Percentiles rank a stretch among this genome's conserved stretches.
phyloP scores from a whole-genome alignment of 1,284 basidiomycete species.

The Neotropicomus parvogracilis region DNA sequence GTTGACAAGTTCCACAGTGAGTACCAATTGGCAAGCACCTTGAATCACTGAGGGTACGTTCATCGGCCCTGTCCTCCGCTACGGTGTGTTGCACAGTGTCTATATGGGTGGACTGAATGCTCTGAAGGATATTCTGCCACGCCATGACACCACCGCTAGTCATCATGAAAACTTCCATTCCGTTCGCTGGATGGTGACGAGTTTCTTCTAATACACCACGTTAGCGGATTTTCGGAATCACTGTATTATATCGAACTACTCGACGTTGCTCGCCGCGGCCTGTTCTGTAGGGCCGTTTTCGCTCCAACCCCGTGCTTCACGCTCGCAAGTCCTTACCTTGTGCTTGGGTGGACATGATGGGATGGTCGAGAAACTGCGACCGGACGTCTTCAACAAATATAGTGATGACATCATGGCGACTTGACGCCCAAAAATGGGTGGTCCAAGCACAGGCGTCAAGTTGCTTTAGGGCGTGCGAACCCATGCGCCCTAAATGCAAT shows the following conservation, averaged over 20 bases:
- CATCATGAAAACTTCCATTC: too few relatives aligned
- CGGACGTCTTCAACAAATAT: background rate
- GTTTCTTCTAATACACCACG: background rate
- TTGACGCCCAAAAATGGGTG: background rate
- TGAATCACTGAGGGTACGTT: too few relatives aligned
- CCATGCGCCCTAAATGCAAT: too few relatives aligned
- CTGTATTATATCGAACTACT: background rate
- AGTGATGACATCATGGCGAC: background rate
- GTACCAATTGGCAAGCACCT: too few relatives aligned
- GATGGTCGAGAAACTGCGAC: too few relatives aligned
- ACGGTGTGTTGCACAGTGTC: too few relatives aligned
- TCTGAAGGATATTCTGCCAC: too few relatives aligned
- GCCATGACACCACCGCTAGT: too few relatives aligned
- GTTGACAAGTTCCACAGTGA: too few relatives aligned
- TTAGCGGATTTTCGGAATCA: background rate
- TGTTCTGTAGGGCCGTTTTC: constrained; percentile 1
- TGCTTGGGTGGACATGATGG: background rate
- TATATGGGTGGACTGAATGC: too few relatives aligned
- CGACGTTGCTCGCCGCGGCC: background rate
- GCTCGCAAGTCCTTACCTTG: background rate
- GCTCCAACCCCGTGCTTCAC: background rate
- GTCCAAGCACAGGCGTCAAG: constrained; percentile 1
- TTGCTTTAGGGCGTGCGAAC: constrained; percentile 1
- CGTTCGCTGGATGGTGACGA: too few relatives aligned
- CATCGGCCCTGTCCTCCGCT: too few relatives aligned